Evolutionary conservation across 1,139 yeast species (phyloP), one percentile per base, ranked within the genome.

Genomic region (Martiniozyma asiatica): DNA sequence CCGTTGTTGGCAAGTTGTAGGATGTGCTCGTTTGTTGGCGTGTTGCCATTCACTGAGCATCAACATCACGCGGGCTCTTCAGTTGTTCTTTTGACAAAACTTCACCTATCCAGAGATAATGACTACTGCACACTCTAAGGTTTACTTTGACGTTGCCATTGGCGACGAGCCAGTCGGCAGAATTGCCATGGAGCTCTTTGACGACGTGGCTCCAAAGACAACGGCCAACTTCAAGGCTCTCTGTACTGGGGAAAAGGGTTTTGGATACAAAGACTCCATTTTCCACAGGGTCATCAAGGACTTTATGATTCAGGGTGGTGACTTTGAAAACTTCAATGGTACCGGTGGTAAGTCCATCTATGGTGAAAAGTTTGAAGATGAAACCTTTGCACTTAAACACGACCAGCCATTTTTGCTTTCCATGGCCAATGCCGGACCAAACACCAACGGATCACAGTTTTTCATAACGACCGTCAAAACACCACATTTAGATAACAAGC

Each of bases 241-340:
- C 35, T 79, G 94, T 56, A 79, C 94, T 26, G 96, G 97, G 14
- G 94, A 81, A 48, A 74, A 76, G 47, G 97, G 96, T 14, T 47
- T 44, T 21, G 78, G 84, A 10, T 89, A 73, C 65, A 80, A 85
- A 54, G 81, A 81, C 23, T 76, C 92, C 7, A 62, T 66, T 10
- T 87, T 92, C 65, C 98, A 92, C 58, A 69, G 99, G 43, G 92
- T 92, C 20, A 92, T 92, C 53, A 79, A 80, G 52, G 73, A 71
- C 31, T 85, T 85, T 53, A 87, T 87, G 96, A 68, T 81, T 47
- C 97, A 85, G 59, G 96, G 96, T 53, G 98, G 98, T 48, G 98
- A 89, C 51, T 87, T 87, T 61, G 85, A 96, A 26, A 74, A 72
- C 40, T 82, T 79, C 15, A 63, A 79, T 43, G 97, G 97, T 19